Conservation (phyloP, 306 rosid genomes). For the Echinosophora koreensis region DNA sequence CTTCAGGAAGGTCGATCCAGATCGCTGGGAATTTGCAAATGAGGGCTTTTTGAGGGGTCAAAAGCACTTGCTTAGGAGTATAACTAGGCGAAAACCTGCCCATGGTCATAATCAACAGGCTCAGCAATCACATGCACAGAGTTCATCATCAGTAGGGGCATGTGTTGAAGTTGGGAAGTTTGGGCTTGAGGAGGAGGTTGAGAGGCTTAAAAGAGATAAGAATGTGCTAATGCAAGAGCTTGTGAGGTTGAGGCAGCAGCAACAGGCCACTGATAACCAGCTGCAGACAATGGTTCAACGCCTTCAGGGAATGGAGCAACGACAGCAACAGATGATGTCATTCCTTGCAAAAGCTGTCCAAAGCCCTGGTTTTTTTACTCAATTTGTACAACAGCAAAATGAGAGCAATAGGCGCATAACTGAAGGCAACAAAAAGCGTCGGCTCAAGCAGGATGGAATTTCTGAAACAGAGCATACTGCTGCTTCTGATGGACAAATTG, state of each 20-base stretch:
- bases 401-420: conserved; percentile 82
- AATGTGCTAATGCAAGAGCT: conserved; percentile 98
- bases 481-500: conserved; percentile 84
- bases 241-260: conserved; percentile 97
- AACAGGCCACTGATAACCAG: conserved; percentile 92
- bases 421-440: conserved; percentile 86
- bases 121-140: conserved; percentile 79
- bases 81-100: conserved; percentile 86
- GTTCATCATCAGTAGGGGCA: conserved; percentile 79
- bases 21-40: conserved; percentile 99
- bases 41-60: conserved; percentile 96
- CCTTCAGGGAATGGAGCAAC: conserved; percentile 97
- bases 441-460: conserved; percentile 82
- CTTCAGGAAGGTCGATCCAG: conserved; percentile 98
- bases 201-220: conserved; percentile 95
- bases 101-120: conserved; percentile 84
- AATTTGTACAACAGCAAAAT: conserved; percentile 93
- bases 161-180: conserved; percentile 99
- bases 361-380: conserved; percentile 95
- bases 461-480: conserved; percentile 58
- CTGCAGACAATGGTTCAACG: conserved; percentile 94
- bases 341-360: conserved; percentile 97
- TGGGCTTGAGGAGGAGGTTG: conserved; percentile 98
- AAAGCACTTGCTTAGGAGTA: conserved; percentile 88
- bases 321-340: conserved; percentile 99